A percentile compares a stretch with the other conserved stretches of the same genome.
These are phyloP conservation scores for Seiridium cupressi DNA, from an alignment of 2,329 filamentous ascomycete species.

Conservation along the genomic window DNA sequence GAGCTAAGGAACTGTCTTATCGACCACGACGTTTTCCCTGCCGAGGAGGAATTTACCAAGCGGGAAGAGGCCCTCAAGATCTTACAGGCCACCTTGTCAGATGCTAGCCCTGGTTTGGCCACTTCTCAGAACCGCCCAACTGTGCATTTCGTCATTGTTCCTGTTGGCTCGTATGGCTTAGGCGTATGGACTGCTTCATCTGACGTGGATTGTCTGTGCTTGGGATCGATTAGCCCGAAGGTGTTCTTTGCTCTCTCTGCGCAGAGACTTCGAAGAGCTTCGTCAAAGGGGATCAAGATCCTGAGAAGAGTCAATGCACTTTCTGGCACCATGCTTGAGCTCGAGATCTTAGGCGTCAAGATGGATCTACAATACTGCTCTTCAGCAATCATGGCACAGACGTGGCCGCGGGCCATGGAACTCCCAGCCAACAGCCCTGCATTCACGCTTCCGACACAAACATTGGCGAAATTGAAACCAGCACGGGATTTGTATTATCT, in stretches of 20 bases:
- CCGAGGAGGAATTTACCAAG: constrained; percentile 35
- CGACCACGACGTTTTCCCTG: constrained; percentile 43
- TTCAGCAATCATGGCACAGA: constrained; percentile 52
- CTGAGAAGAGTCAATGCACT: constrained; percentile 57
- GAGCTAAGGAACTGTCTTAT: constrained; percentile 37
- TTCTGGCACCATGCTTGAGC: constrained; percentile 63
- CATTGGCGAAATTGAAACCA: constrained; percentile 62
- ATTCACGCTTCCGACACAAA: constrained; percentile 54
- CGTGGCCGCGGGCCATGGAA: constrained; percentile 46
- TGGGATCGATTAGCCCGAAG: constrained; percentile 58
- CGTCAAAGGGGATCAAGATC: constrained; percentile 42
- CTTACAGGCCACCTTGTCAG: constrained; percentile 40
- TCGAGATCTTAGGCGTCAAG: constrained; percentile 55
- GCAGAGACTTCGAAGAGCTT: constrained; percentile 50
- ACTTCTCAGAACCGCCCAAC: constrained; percentile 19
- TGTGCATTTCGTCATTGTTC: constrained; percentile 48
- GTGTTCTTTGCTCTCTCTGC: constrained; percentile 60
- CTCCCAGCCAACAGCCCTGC: constrained; percentile 49
- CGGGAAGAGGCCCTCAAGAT: constrained; percentile 44
- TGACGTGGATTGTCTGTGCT: constrained; percentile 65
- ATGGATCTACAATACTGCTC: constrained; percentile 68
- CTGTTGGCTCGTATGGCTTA: constrained; percentile 66
- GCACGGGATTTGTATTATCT: constrained; percentile 62
- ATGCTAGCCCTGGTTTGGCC: constrained; percentile 21
- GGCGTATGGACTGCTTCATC: constrained; percentile 60